A percentile compares a stretch with the other conserved stretches of the same genome.
phyloP scores from a whole-genome alignment of 306 rosid species.

The Malus sylvestris region DNA sequence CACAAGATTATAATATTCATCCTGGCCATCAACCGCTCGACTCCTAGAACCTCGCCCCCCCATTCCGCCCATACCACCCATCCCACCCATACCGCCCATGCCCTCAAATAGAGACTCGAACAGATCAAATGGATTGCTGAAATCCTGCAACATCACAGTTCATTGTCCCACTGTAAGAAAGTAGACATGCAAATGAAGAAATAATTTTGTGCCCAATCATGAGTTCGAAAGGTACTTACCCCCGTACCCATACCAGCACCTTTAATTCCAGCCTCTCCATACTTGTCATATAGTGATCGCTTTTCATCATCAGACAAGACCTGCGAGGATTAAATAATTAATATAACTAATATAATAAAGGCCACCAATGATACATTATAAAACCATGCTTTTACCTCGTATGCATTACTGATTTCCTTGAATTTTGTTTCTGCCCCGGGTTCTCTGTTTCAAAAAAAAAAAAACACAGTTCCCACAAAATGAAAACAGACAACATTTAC shows the following conservation, averaged over 20 bases:
- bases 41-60: conserved; percentile 50
- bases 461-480: conserved; percentile 9
- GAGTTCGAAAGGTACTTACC: conserved; percentile 43
- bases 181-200: neutral
- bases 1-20: conserved; percentile 64
- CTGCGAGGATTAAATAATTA: conserved; percentile 35
- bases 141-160: conserved; percentile 37
- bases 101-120: conserved; percentile 56
- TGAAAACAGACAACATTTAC: conserved; percentile 4
- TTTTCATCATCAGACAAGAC: conserved; percentile 97
- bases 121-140: conserved; percentile 59
- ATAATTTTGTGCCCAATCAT: conserved; percentile 8
- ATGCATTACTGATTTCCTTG: conserved; percentile 91
- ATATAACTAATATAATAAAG: conserved; percentile 1
- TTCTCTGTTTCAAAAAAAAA: conserved; percentile 47
- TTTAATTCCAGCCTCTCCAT: conserved; percentile 96
- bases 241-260: conserved; percentile 83
- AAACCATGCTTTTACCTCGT: conserved; percentile 56
- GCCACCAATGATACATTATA: conserved; percentile 6
- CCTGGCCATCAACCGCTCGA: conserved; percentile 60
- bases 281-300: conserved; percentile 71
- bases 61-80: conserved; percentile 44
- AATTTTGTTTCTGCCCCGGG: conserved; percentile 82
- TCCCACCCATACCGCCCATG: conserved; percentile 31
- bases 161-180: conserved; percentile 3